phyloP scores from a whole-genome alignment of 371 early-diverging fungal genomes.

The Catenaria anguillulae region DNA sequence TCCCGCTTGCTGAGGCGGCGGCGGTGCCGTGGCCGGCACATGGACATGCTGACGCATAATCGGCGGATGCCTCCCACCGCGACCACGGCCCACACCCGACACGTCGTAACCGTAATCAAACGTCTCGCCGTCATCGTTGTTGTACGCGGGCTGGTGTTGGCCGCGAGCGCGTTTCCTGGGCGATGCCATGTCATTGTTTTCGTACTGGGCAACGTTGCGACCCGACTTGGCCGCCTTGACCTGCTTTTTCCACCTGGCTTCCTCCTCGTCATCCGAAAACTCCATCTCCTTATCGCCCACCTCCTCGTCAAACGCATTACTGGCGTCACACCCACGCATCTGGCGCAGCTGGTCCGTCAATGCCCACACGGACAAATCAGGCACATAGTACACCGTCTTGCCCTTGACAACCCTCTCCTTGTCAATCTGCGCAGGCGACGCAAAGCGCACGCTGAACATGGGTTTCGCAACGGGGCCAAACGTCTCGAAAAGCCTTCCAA shows the following conservation, averaged over 20 bases:
- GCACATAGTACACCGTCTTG: slow-evolving; percentile 42
- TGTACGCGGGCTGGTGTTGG: slow-evolving; percentile 6
- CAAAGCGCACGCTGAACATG: slow-evolving; percentile 64
- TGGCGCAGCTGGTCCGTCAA: slow-evolving; percentile 43
- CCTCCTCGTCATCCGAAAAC: slow-evolving; percentile 79
- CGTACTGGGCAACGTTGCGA: background rate
- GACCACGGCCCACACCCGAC: too few species aligned
- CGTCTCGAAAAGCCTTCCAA: slow-evolving; percentile 80
- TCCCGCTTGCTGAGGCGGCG: too few species aligned
- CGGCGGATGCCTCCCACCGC: too few species aligned
- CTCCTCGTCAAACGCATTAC: slow-evolving; percentile 85
- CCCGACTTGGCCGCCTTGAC: slow-evolving; percentile 17
- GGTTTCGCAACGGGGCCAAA: slow-evolving; percentile 83
- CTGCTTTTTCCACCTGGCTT: slow-evolving; percentile 34
- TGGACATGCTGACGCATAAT: too few species aligned
- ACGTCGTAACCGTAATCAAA: too few species aligned
- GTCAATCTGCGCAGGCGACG: slow-evolving; percentile 42
- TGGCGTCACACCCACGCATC: slow-evolving; percentile 78
- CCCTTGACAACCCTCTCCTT: slow-evolving; percentile 23
- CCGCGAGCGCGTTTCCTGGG: too few species aligned
- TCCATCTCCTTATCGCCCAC: slow-evolving; percentile 58
- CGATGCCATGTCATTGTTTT: background rate
- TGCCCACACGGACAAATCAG: slow-evolving; percentile 46
- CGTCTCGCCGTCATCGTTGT: slow-evolving; percentile 19
- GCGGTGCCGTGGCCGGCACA: too few species aligned